Evolutionary conservation across 2,329 filamentous ascomycete genomes (phyloP), one percentile per base, ranked within the genome.

Genomic region (Albophoma yamanashiensis): DNA sequence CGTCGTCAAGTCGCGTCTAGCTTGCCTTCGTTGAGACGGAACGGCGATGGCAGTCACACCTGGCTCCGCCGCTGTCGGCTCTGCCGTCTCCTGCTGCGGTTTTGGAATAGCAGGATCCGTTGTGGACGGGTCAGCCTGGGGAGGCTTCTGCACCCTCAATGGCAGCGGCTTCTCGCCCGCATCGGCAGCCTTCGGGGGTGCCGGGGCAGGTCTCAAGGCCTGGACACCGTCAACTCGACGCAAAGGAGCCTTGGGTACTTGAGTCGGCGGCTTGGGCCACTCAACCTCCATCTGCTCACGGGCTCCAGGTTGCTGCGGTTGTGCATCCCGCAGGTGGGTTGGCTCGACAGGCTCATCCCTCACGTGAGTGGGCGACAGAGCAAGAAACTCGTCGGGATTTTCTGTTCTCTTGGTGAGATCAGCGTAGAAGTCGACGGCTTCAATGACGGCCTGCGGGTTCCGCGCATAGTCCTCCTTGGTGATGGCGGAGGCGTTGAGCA

Each of bases 401-500:
- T 91, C 86, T 57, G 84, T 82, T 62, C 87, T 81, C 77, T 91
- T 91, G 63, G 88, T 88, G 55, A 92, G 88, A 73, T 92, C 89
- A 1, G 89, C 90, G 75, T 92, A 93, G 75, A 93, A 93, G 72
- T 92, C 88, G 25, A 93, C 78, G 52, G 91, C 89, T 71, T 93
- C 89, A 60, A 91, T 86, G 34, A 86, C 89, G 61, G 86, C 91
- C 77, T 93, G 89, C 4, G 94, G 94, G 70, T 99, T 97, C 70
- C 94, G 92, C 76, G 95, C 91, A 75, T 97, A 97, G 73, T 99
- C 94, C 70, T 99, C 94, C 75, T 97, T 96, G 62, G 94, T 97
- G 69, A 99, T 94, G 61, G 94, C 94, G 2, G 94, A 97, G 12
- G 92, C 92, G 69, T 94, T 97, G 66, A 99, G 82, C 58, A 99